Conservation (phyloP, 2,329 filamentous ascomycete genomes). For the Cytospora piceae region DNA sequence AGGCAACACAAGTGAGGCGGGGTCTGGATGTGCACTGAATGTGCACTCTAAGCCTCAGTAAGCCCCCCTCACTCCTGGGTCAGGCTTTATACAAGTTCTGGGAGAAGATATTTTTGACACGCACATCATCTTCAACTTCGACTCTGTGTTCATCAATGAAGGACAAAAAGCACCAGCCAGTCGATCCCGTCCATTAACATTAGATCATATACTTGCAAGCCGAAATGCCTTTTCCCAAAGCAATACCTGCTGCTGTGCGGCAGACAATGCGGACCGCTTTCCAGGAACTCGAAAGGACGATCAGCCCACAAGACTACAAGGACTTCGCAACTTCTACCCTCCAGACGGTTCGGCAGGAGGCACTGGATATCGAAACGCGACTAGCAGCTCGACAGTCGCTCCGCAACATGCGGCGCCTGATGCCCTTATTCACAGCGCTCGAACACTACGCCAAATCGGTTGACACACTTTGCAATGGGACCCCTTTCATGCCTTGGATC, state of each 20-base stretch:
- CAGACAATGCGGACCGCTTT: conserved; percentile 34
- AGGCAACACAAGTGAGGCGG: too few relatives aligned
- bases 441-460: conserved; percentile 47
- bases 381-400: conserved; percentile 44
- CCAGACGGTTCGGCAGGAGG: conserved; percentile 43
- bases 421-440: conserved; percentile 46
- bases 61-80: too few relatives aligned
- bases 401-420: conserved; percentile 48
- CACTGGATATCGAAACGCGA: conserved; percentile 44
- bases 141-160: too few relatives aligned
- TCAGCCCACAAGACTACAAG: conserved; percentile 29
- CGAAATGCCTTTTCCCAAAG: conserved; percentile 25
- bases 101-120: too few relatives aligned
- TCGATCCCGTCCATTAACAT: not conserved
- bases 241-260: conserved; percentile 22
- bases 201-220: not conserved
- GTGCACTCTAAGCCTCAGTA: too few relatives aligned
- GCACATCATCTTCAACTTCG: too few relatives aligned
- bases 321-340: conserved; percentile 40
- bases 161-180: too few relatives aligned
- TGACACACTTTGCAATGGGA: conserved; percentile 51
- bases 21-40: too few relatives aligned
- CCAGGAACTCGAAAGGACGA: conserved; percentile 30
- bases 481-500: conserved; percentile 49
- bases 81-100: too few relatives aligned